Evolutionary conservation across 2,329 filamentous ascomycete genomes (phyloP).

Genomic region (Colletotrichum chlorophyti): DNA sequence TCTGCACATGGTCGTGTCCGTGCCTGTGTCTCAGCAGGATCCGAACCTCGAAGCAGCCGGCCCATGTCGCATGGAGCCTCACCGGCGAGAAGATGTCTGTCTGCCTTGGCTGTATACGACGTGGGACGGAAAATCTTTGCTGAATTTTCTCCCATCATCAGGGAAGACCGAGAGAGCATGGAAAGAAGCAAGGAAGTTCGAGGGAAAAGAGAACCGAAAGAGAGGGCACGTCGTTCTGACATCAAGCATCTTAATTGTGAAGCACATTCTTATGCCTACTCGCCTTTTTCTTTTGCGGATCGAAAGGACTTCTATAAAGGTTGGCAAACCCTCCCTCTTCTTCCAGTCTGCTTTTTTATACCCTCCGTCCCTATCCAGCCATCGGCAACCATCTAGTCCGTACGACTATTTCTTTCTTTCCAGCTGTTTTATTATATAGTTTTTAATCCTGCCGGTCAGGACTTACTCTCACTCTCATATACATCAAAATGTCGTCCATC

Average conservation of each 20-base stretch:
- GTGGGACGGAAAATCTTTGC: slow-evolving; percentile 3
- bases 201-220: neutral
- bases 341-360: neutral
- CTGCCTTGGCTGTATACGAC: slow-evolving; percentile 25
- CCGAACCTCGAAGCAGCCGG: neutral
- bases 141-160: neutral
- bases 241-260: slow-evolving; percentile 14
- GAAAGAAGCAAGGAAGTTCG: neutral
- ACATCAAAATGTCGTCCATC: slow-evolving; percentile 37
- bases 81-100: slow-evolving; percentile 15
- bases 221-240: slow-evolving; percentile 10
- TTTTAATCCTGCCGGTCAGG: slow-evolving; percentile 26
- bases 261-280: no score
- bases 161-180: neutral
- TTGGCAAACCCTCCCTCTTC: neutral
- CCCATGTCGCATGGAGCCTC: slow-evolving; percentile 8
- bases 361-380: slow-evolving; percentile 14
- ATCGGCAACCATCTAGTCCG: slow-evolving; percentile 10
- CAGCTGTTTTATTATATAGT: slow-evolving; percentile 28
- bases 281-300: neutral
- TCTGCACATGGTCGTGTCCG: neutral
- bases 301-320: slow-evolving; percentile 19
- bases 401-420: slow-evolving; percentile 18
- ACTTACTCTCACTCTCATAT: slow-evolving; percentile 21
- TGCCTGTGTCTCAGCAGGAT: neutral